Base-by-base conservation (phyloP, 805 yeast genomes). In the Wickerhamiella brachini region DNA sequence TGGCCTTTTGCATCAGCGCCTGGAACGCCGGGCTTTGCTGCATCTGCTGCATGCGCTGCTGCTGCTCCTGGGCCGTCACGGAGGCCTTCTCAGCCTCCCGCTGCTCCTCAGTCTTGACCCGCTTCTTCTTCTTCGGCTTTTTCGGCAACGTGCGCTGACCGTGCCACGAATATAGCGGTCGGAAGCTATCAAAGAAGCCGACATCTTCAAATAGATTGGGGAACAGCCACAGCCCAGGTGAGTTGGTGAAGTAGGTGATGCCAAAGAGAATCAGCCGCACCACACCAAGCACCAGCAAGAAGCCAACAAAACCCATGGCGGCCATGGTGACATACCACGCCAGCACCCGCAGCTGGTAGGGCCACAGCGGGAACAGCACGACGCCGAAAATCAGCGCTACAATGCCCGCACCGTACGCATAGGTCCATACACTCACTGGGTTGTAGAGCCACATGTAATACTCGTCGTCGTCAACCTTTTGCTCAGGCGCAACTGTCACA, bases 201-300 rank as follows among this genome's bases (percentile, higher is more conserved):
- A 94, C 89, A 63, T 93, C 98, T 55, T 82, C 98, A 68, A 89
- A 93, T 63, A 93, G 73, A 64, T 90, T 90, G 51, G 98, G 98
- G 75, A 87, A 90, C 46, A 93, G 65, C 98, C 98, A 93, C 64
- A 93, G 75, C n/a, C 95, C 95, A 44, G 79, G 79, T 7, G 79
- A 77, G 51, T 75, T 69, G 1, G 77, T 67, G 47, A 81, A 69
- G 56, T 76, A 75, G 0, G 88, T 76, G 49, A 83, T 58, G 23
- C 75, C 58, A 59, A 80, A 86, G 23, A 93, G 63, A 42, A 89
- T 72, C 63, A 89, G 71, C 62, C 98, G 76, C 34, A 90, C 69
- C 44, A 93, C 73, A 1, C 97, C 95, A 59, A 85, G 66, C 20
- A 68, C 83, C 57, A 93, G 83, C 67, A 93, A 83, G 46, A 77